Percentiles rank a stretch among this genome's conserved stretches.
Conservation (phyloP, 345 rosid species). For the Psidium guajava region DNA sequence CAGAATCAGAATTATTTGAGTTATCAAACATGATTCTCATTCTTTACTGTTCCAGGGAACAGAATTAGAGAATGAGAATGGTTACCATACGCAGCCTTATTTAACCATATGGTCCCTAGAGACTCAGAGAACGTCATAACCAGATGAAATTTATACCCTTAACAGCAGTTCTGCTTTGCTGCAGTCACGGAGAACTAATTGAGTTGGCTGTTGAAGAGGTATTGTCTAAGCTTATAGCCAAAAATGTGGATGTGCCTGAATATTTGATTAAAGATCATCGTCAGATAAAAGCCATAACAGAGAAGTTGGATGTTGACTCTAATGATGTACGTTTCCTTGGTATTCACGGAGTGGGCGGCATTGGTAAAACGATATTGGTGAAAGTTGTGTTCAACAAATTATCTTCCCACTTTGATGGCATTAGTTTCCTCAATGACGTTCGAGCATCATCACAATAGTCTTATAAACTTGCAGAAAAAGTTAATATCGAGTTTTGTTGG, state of each 20-base stretch:
- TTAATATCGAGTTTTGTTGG: neutral
- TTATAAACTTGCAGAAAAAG: neutral
- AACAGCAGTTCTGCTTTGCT: neutral
- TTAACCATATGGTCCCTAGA: neutral
- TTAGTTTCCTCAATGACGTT: constrained; percentile 14
- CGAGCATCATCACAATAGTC: neutral
- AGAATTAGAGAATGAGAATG: no score
- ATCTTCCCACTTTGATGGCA: neutral
- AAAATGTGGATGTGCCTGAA: neutral
- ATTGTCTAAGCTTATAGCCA: neutral
- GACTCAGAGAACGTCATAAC: neutral
- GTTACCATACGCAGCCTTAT: no score
- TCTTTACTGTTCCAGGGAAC: no score
- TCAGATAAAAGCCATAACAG: neutral
- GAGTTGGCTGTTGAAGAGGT: neutral
- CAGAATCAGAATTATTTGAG: no score
- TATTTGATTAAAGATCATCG: neutral
- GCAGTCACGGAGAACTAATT: neutral
- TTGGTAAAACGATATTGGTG: neutral
- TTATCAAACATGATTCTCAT: no score
- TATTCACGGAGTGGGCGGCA: neutral
- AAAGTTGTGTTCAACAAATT: neutral
- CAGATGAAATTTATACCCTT: neutral
- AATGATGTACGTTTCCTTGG: neutral
- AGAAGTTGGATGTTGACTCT: neutral